phyloP scores from a whole-genome alignment of 2,329 filamentous ascomycete species.

The Thielaviopsis euricoi region DNA sequence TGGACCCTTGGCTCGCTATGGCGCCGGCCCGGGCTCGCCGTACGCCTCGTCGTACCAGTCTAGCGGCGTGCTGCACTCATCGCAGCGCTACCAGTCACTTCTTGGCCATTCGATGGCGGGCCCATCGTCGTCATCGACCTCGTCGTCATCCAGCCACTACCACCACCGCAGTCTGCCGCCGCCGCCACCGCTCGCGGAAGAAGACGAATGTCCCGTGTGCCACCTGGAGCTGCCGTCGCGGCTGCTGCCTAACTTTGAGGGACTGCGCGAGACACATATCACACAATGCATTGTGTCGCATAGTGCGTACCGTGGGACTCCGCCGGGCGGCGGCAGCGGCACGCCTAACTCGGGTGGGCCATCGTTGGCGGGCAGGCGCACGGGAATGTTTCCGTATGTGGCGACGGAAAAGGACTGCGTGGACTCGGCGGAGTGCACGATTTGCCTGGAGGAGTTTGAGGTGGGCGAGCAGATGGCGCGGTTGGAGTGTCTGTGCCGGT shows the following conservation, averaged over 20 bases:
- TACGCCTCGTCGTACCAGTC: slow-evolving; percentile 9
- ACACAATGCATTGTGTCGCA: slow-evolving; percentile 38
- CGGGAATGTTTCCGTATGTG: slow-evolving; percentile 45
- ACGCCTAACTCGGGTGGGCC: background rate
- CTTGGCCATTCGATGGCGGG: slow-evolving; percentile 16
- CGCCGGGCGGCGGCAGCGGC: background rate
- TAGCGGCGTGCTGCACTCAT: slow-evolving; percentile 4
- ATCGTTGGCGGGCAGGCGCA: slow-evolving; percentile 27
- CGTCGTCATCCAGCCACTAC: slow-evolving; percentile 17
- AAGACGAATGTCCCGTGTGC: slow-evolving; percentile 67
- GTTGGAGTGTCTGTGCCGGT: slow-evolving; percentile 49
- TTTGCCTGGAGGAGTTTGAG: slow-evolving; percentile 50
- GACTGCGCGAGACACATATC: slow-evolving; percentile 41
- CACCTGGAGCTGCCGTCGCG: slow-evolving; percentile 51
- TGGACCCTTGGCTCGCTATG: background rate
- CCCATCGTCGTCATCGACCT: slow-evolving; percentile 18
- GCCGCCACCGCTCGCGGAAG: slow-evolving; percentile 43
- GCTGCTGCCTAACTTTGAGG: slow-evolving; percentile 34
- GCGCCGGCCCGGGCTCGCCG: background rate
- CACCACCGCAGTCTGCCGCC: slow-evolving; percentile 24
- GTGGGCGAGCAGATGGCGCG: slow-evolving; percentile 47
- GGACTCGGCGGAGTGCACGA: slow-evolving; percentile 51
- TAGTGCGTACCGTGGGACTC: slow-evolving; percentile 25
- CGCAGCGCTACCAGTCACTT: slow-evolving; percentile 17
- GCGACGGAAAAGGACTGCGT: slow-evolving; percentile 54